phyloP scores from a whole-genome alignment of 179 eudicot species.

The Beta corolliflora region DNA sequence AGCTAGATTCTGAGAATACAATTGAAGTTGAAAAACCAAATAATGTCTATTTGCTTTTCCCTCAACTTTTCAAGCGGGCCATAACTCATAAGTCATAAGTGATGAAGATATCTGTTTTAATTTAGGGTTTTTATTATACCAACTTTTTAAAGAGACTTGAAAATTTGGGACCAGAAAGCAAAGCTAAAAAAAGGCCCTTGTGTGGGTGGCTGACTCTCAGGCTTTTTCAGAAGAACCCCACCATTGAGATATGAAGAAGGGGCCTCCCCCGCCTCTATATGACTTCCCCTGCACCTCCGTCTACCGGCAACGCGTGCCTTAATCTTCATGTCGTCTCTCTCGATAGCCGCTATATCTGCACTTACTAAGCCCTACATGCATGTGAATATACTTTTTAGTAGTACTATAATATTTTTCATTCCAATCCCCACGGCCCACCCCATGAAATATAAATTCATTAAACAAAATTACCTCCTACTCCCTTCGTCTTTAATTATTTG shows the following conservation, averaged over 20 bases:
- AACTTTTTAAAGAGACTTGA: slow-evolving; percentile 5
- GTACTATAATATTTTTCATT: neutral
- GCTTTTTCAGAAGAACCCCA: slow-evolving; percentile 18
- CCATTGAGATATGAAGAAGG: neutral
- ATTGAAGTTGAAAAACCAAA: neutral
- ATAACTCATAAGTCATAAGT: neutral
- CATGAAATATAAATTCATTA: too few species aligned
- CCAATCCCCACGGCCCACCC: too few species aligned
- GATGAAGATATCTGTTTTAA: neutral
- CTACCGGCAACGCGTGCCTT: slow-evolving; percentile 37
- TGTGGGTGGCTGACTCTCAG: slow-evolving; percentile 11
- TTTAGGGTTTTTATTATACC: neutral
- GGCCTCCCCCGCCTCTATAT: neutral
- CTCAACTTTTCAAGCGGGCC: neutral
- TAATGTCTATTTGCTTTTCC: neutral
- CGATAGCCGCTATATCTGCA: slow-evolving; percentile 18
- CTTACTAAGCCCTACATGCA: slow-evolving; percentile 18
- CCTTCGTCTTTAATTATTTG: too few species aligned
- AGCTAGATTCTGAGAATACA: neutral
- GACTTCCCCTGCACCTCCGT: slow-evolving; percentile 27
- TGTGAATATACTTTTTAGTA: slow-evolving; percentile 9
- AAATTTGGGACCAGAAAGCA: slow-evolving; percentile 33
- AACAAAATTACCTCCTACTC: too few species aligned
- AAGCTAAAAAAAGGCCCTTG: slow-evolving; percentile 10
- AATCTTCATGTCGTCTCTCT: slow-evolving; percentile 19